Percentiles rank a stretch among this genome's conserved stretches.
Evolutionary conservation across 169 alveolate genomes (phyloP).

Genomic region (Perkinsus chesapeaki): DNA sequence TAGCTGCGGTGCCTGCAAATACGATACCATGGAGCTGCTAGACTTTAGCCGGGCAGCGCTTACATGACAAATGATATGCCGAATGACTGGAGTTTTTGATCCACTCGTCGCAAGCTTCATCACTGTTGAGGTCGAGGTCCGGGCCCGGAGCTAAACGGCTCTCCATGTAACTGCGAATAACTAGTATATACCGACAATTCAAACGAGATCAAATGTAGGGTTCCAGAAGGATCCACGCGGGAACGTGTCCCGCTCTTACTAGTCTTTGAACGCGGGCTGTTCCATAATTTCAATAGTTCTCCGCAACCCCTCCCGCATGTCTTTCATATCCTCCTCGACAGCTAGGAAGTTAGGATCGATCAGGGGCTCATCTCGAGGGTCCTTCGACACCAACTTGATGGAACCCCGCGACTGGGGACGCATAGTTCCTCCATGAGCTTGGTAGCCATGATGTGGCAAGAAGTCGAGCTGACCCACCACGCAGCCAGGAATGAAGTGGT

Average conservation of each 20-base stretch:
- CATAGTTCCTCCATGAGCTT: constrained; percentile 19
- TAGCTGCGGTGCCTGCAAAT: neutral
- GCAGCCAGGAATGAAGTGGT: constrained; percentile 22
- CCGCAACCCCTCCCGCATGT: constrained; percentile 8
- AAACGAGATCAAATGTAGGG: no score
- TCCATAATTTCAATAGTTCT: constrained; percentile 5
- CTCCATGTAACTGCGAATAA: neutral
- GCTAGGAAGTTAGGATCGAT: constrained; percentile 14
- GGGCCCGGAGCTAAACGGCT: neutral
- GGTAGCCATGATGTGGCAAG: constrained; percentile 13
- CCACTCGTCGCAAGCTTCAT: neutral
- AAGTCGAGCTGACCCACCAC: constrained; percentile 18
- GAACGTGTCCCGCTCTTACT: neutral
- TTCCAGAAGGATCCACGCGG: neutral
- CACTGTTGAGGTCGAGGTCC: neutral
- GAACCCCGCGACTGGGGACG: constrained; percentile 20
- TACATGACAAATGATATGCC: constrained; percentile 6
- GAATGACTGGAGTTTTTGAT: neutral
- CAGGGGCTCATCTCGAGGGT: constrained; percentile 14
- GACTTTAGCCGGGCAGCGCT: neutral
- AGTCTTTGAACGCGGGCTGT: neutral
- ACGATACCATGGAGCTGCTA: no score
- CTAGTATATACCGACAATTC: no score
- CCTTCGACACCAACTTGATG: neutral
- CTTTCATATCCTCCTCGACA: constrained; percentile 5